Base-by-base conservation (phyloP, 176 grass and related monocot species). In the Oryza meridionalis region DNA sequence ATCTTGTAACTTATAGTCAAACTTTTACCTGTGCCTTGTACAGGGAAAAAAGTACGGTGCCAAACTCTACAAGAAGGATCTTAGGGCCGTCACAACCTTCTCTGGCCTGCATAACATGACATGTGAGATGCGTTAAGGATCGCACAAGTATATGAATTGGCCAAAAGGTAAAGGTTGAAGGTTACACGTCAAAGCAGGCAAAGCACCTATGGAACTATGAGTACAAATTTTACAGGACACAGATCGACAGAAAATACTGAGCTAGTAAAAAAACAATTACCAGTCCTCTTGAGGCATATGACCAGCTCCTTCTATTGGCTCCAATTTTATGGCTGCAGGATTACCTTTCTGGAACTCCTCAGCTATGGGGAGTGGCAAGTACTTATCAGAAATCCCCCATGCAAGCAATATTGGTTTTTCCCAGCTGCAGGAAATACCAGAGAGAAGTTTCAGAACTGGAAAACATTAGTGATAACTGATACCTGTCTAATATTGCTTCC, bases 271-370 rank as follows among this genome's bases (percentile, higher is more conserved):
- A 38, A 46, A 62, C 4, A 84, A 72, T 49, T 95, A 98, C 95
- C 95, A 92, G 82, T 98, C 95, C 70, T 98, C 95, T 49, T 98
- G 95, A 0, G 92, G 95, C 95, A 98, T 94, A 55, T 98, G 95
- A 46, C 95, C 92, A 59, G 95, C 92, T 79, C 95, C 95, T 90
- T 98, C 95, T 65, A 98, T 93, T 59, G 85, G 16, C 65, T 85
- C 85, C 70, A 98, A 26, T 76, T 98, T 88, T 82, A 98, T 77
- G 62, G 63, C 82, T 29, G 21, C 53, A 58, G 87, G 86, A 66
- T 98, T 98, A 86, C 82, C 70, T 69, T 93, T 93, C 82, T 91
- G 44, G 63, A 98, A 93, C 79, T 91, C 95, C 85, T 98, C 90
- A 2, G 95, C 92, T 87, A 94, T 86, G 2, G 90, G 88, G 22